Conservation (phyloP, 1,284 basidiomycete species). For the Naganishia cerealis region DNA sequence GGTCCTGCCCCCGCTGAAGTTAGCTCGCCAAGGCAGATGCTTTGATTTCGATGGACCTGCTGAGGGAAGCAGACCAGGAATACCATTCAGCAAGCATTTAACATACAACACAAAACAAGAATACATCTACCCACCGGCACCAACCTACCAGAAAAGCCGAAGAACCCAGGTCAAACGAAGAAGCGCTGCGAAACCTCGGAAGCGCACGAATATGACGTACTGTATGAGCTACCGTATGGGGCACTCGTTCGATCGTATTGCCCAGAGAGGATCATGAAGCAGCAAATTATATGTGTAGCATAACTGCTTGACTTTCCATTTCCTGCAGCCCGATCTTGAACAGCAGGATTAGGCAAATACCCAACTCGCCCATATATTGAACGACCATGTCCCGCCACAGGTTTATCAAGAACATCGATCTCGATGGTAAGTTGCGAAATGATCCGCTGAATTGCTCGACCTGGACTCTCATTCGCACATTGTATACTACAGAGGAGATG, state of each 20-base stretch:
- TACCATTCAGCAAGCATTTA: no score
- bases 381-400: conserved; percentile 74
- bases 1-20: not conserved
- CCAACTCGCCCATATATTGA: not conserved
- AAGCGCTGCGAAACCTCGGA: conserved; percentile 1
- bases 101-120: no score
- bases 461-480: no score
- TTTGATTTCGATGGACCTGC: no score
- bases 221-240: not conserved
- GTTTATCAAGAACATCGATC: conserved; percentile 81
- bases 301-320: not conserved
- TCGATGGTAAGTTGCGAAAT: conserved; percentile 64
- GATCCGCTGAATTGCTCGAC: not conserved
- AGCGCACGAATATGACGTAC: conserved; percentile 3
- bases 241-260: conserved; percentile 1
- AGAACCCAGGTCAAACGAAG: not conserved
- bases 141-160: no score
- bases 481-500: conserved; percentile 51
- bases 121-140: no score
- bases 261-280: not conserved
- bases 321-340: no score
- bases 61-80: no score
- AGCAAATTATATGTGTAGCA: not conserved
- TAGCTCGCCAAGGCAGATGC: not conserved
- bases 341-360: not conserved